Base-by-base conservation (phyloP, 225 moss, liverwort and hornwort species). In the Climacium dendroides region DNA sequence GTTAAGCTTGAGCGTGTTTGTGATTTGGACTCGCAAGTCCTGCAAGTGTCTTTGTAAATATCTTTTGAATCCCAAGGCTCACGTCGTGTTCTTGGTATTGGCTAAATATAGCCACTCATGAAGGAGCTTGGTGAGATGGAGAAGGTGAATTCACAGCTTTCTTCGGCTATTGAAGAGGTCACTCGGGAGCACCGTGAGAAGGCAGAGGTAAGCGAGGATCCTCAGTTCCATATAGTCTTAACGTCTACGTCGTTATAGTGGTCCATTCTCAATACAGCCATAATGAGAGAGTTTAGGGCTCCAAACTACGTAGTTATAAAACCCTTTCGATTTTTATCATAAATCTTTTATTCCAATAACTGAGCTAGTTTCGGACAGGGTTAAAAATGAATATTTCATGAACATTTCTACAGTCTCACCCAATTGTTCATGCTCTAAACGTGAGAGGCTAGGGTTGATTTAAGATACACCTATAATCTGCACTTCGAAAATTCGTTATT, bases 111-210 rank as follows among this genome's bases (percentile, higher is more conserved):
- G 96, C 97, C 96, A 50, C 92, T 99, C 45, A 96, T 99, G 95
- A 97, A 99, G 89, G 99, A 99, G 84, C 94, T 99, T 28, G 95
- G 93, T 62, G 99, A 97, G 89, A 99, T 99, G 99, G 97, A 99
- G 91, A 96, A 97, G 84, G 97, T 99, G 81, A 97, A 99, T 57
- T 99, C 99, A 3, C 95, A 96, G 87, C 95, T 99, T 41, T 97
- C 97, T 79, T 93, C 99, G 41, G 97, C 96, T 41, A 96, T 99
- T 84, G 99, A 99, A 91, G 95, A 96, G 86, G 99, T 99, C 77
- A 97, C 99, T 60, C 95, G 97, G 76, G 97, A 96, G 87, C 99
- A 99, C 71, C 95, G 99, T 87, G 99, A 99, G 87, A 99, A 99
- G 85, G 98, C 99, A 58, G 99, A 99, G 93, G 96, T 95, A 74